These are phyloP conservation scores for Aspergillus affinis DNA, from an alignment of 495 filamentous ascomycete species.

Conservation along the genomic window DNA sequence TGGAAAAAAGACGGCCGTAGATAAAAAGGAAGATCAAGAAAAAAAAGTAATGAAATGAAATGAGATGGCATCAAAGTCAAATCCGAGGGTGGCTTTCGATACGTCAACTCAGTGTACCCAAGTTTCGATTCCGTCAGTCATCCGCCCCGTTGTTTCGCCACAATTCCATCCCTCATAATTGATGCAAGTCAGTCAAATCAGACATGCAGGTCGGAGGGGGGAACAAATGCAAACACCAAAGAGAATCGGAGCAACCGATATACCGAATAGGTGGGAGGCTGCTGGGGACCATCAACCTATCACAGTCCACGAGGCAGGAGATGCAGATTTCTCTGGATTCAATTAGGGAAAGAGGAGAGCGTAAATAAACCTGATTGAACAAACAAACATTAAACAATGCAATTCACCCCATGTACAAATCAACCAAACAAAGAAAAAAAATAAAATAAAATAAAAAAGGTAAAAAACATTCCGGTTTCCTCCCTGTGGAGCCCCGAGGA, in stretches of 20 bases:
- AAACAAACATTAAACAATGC: slow-evolving; percentile 40
- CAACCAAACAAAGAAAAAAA: slow-evolving; percentile 19
- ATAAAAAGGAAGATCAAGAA: background rate
- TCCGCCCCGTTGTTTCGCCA: slow-evolving; percentile 9
- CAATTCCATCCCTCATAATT: slow-evolving; percentile 10
- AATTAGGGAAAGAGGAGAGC: slow-evolving; percentile 2
- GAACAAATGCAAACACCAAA: slow-evolving; percentile 2
- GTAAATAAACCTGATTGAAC: slow-evolving; percentile 10
- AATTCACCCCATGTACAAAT: slow-evolving; percentile 43
- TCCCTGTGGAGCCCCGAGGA: background rate
- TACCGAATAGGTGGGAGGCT: background rate
- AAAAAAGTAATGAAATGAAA: background rate
- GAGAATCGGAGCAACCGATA: slow-evolving; percentile 2
- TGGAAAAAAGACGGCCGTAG: background rate
- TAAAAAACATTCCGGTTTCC: background rate
- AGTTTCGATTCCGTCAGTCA: background rate
- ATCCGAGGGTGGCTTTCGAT: background rate
- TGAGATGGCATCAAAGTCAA: background rate
- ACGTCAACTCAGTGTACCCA: background rate
- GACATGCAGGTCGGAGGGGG: slow-evolving; percentile 11
- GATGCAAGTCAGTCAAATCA: slow-evolving; percentile 12
- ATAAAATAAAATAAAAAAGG: background rate
- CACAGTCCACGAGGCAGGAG: slow-evolving; percentile 2
- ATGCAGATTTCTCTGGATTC: background rate
- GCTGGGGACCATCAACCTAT: background rate